These are phyloP conservation scores for Cyclospora cayetanensis DNA, from an alignment of 169 alveolate species.

Conservation along the genomic window DNA sequence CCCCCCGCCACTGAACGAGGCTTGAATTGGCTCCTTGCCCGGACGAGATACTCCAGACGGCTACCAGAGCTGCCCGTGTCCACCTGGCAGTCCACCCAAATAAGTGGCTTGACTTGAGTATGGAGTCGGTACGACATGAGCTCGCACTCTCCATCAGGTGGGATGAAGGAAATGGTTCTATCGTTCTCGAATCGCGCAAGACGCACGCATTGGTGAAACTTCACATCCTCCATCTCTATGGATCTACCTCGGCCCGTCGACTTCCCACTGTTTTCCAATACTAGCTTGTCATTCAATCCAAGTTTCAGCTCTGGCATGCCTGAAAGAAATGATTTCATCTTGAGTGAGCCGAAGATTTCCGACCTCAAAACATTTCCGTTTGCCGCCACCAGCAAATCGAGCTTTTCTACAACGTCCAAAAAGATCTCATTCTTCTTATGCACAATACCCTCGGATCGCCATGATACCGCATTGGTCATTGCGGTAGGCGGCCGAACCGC, in stretches of 20 bases:
- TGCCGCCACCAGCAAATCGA: constrained; percentile 88
- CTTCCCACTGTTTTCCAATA: constrained; percentile 83
- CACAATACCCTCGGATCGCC: constrained; percentile 96
- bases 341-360: constrained; percentile 97
- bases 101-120: constrained; percentile 95
- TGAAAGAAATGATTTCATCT: constrained; percentile 96
- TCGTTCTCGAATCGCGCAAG: constrained; percentile 95
- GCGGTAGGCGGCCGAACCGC: constrained; percentile 91
- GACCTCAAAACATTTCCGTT: constrained; percentile 95
- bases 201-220: constrained; percentile 96
- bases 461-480: constrained; percentile 94
- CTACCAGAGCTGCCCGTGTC: constrained; percentile 90
- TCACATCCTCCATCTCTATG: constrained; percentile 98
- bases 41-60: constrained; percentile 93
- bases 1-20: constrained; percentile 95
- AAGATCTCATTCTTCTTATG: constrained; percentile 98
- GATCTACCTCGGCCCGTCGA: constrained; percentile 82
- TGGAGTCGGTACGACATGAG: constrained; percentile 98
- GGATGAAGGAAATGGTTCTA: constrained; percentile 97
- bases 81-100: constrained; percentile 95
- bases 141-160: constrained; percentile 99
- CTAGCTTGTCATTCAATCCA: constrained; percentile 97
- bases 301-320: constrained; percentile 99
- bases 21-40: constrained; percentile 83
- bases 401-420: constrained; percentile 98